Percentiles rank a stretch among this genome's conserved stretches.
These are phyloP conservation scores for Coniferiporia weirii DNA, from an alignment of 1,284 basidiomycete genomes.

Conservation along the genomic window DNA sequence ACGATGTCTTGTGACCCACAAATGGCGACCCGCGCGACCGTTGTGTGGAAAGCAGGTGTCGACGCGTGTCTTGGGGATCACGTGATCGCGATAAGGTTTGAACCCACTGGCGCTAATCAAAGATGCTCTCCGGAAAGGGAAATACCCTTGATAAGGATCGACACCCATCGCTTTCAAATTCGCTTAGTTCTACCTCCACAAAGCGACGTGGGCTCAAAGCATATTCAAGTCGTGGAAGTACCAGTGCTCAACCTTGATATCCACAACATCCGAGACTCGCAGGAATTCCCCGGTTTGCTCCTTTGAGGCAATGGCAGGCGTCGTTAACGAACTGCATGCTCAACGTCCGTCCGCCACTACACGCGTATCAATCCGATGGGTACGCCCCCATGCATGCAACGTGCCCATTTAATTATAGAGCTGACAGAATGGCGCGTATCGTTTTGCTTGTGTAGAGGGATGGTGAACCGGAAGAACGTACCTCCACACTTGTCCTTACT, in stretches of 20 bases:
- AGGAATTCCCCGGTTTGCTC: neutral
- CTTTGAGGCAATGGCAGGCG: neutral
- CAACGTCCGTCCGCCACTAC: constrained; percentile 2
- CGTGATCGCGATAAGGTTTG: constrained; percentile 1
- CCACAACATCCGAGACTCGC: no score
- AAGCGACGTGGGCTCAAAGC: no score
- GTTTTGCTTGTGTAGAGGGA: neutral
- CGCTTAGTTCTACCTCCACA: no score
- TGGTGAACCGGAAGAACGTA: constrained; percentile 6
- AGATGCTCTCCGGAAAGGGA: no score
- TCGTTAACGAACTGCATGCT: neutral
- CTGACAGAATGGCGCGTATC: neutral
- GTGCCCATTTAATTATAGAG: neutral
- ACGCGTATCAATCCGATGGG: constrained; percentile 14
- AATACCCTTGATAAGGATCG: no score
- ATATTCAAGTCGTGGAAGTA: no score
- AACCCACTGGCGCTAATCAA: neutral
- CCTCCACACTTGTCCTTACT: constrained; percentile 11
- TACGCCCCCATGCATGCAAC: neutral
- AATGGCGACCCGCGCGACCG: neutral
- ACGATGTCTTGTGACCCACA: neutral
- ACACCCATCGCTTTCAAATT: no score
- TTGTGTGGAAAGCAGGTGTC: neutral
- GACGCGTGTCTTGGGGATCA: neutral
- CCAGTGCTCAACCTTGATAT: no score